Evolutionary conservation across 345 rosid species (phyloP).

Genomic region (Passiflora organensis): DNA sequence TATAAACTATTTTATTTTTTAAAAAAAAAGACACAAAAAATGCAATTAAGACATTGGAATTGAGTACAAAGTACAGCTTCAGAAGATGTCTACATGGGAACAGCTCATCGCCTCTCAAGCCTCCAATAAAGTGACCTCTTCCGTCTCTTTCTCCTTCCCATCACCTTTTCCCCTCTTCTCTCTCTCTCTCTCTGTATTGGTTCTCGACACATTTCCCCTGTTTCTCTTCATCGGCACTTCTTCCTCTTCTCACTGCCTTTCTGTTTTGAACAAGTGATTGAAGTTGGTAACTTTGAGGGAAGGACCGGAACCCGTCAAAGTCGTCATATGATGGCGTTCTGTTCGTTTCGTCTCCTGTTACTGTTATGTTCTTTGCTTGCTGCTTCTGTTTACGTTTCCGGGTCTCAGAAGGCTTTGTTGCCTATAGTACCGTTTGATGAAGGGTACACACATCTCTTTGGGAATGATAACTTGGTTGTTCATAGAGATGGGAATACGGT

Average conservation of each 20-base stretch:
- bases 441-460: slow-evolving; percentile 84
- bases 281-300: too few relatives aligned
- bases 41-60: not conserved
- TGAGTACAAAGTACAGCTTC: not conserved
- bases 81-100: slow-evolving; percentile 20
- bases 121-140: slow-evolving; percentile 28
- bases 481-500: slow-evolving; percentile 76
- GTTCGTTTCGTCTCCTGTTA: slow-evolving; percentile 27
- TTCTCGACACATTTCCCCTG: too few relatives aligned
- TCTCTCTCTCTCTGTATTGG: not conserved
- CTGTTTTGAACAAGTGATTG: too few relatives aligned
- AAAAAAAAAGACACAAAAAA: too few relatives aligned
- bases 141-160: slow-evolving; percentile 6
- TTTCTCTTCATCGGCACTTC: too few relatives aligned
- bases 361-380: slow-evolving; percentile 27
- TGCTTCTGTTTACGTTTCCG: slow-evolving; percentile 54
- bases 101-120: slow-evolving; percentile 32
- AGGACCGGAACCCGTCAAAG: not conserved
- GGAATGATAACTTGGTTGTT: slow-evolving; percentile 68
- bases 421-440: slow-evolving; percentile 78
- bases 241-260: too few relatives aligned
- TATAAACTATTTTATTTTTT: too few relatives aligned
- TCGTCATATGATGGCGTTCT: slow-evolving; percentile 28
- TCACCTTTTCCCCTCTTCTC: slow-evolving; percentile 23
- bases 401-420: slow-evolving; percentile 40